A percentile compares a stretch with the other conserved stretches of the same genome.
Evolutionary conservation across 2,329 filamentous ascomycete species (phyloP).

Genomic region (Thielaviopsis populi): DNA sequence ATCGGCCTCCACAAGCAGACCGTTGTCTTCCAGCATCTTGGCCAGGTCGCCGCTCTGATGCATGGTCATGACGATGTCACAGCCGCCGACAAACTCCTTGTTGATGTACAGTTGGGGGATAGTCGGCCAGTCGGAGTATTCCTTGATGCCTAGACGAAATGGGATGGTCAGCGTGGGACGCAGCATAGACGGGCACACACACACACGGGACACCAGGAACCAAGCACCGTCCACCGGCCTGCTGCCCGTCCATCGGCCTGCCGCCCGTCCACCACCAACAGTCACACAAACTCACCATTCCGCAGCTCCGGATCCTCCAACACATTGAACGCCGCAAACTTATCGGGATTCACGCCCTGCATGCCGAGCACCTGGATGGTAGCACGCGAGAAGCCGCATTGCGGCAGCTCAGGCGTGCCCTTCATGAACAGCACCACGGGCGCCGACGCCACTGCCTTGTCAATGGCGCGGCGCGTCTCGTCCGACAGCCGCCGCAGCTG

Average conservation of each 20-base stretch:
- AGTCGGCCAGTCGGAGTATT: conserved; percentile 98
- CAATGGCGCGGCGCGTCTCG: conserved; percentile 67
- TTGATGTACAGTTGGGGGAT: conserved; percentile 94
- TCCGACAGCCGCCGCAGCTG: conserved; percentile 43
- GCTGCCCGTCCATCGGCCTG: background rate
- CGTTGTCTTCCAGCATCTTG: conserved; percentile 83
- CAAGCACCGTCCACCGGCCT: no score
- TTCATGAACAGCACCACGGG: conserved; percentile 98
- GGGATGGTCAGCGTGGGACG: background rate
- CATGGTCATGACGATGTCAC: conserved; percentile 93
- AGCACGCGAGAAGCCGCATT: conserved; percentile 92
- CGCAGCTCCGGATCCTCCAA: conserved; percentile 80
- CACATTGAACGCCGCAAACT: conserved; percentile 98
- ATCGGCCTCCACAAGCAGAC: conserved; percentile 52
- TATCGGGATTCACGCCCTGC: conserved; percentile 85
- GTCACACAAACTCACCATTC: conserved; percentile 41
- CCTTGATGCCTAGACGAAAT: conserved; percentile 64
- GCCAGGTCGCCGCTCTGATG: conserved; percentile 89
- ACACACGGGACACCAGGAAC: no score
- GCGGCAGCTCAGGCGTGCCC: conserved; percentile 86
- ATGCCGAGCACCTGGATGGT: conserved; percentile 88
- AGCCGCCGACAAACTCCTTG: conserved; percentile 94
- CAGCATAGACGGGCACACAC: no score
- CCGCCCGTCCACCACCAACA: background rate
- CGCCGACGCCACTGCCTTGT: conserved; percentile 72